Percentiles rank a stretch among this genome's conserved stretches.
These are phyloP conservation scores for Termitomyces sp. DNA, from an alignment of 768 basidiomycete species.

Conservation along the genomic window DNA sequence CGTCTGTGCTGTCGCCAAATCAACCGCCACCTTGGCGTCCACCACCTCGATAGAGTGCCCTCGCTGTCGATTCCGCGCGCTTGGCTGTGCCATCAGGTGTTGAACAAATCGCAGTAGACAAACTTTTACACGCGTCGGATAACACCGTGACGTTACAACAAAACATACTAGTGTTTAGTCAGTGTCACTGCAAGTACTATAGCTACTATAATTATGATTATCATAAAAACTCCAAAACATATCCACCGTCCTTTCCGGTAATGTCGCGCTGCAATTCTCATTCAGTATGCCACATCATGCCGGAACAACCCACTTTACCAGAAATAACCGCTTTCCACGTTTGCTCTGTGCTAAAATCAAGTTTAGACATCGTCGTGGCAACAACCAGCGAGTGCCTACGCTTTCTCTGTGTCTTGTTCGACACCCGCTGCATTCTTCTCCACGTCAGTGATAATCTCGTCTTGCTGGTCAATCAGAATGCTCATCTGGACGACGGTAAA, in stretches of 20 bases:
- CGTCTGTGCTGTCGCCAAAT: constrained; percentile 78
- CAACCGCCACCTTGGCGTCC: constrained; percentile 81
- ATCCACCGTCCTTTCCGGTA: constrained; percentile 84
- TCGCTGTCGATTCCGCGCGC: constrained; percentile 38
- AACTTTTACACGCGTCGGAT: constrained; percentile 16
- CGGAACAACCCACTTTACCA: constrained; percentile 22
- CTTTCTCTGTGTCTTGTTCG: constrained; percentile 62
- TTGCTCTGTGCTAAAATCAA: constrained; percentile 42
- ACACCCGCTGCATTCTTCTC: constrained; percentile 59
- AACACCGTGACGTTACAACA: too few species aligned
- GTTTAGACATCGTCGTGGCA: not conserved
- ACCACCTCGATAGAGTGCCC: constrained; percentile 58
- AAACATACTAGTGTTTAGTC: constrained; percentile 4
- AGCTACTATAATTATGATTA: constrained; percentile 51
- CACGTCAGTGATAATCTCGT: constrained; percentile 61
- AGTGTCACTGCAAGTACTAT: constrained; percentile 37
- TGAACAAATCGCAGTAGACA: not conserved
- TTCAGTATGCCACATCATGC: not conserved
- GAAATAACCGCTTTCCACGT: constrained; percentile 63
- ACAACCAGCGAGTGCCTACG: constrained; percentile 36
- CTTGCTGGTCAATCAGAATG: constrained; percentile 71
- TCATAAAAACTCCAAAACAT: constrained; percentile 63
- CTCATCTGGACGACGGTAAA: constrained; percentile 51
- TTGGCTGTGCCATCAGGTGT: constrained; percentile 20
- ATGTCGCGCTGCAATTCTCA: constrained; percentile 36